These are phyloP conservation scores for Sclerotinia glacialis DNA, from an alignment of 2,329 filamentous ascomycete species.

Conservation along the genomic window DNA sequence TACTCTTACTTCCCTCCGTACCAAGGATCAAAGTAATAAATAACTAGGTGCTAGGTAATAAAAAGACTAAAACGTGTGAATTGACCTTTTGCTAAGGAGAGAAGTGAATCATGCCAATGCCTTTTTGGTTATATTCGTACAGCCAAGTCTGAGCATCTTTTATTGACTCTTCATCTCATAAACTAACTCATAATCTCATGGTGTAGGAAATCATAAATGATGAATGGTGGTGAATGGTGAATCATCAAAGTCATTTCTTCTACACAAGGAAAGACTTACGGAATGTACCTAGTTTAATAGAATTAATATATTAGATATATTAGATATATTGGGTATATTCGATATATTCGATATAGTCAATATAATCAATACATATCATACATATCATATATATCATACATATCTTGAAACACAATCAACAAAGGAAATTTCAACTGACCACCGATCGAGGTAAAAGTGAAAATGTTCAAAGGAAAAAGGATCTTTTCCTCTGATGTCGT, in stretches of 20 bases:
- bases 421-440: neutral
- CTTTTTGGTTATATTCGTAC: neutral
- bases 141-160: neutral
- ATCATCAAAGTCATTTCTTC: neutral
- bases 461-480: neutral
- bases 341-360: no score
- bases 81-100: neutral
- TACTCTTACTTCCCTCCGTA: neutral
- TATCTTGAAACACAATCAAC: no score
- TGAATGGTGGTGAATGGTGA: neutral
- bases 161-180: neutral
- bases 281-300: neutral
- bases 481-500: conserved; percentile 17
- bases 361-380: neutral
- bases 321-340: no score
- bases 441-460: neutral
- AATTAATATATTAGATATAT: no score
- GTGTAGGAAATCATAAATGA: no score
- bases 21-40: conserved; percentile 1
- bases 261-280: neutral
- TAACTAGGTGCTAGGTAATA: neutral
- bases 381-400: no score
- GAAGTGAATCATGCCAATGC: conserved; percentile 2
- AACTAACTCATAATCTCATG: no score
- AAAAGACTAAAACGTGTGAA: neutral